phyloP scores from a whole-genome alignment of 2,329 filamentous ascomycete genomes.

The Bipolaris sorokiniana region DNA sequence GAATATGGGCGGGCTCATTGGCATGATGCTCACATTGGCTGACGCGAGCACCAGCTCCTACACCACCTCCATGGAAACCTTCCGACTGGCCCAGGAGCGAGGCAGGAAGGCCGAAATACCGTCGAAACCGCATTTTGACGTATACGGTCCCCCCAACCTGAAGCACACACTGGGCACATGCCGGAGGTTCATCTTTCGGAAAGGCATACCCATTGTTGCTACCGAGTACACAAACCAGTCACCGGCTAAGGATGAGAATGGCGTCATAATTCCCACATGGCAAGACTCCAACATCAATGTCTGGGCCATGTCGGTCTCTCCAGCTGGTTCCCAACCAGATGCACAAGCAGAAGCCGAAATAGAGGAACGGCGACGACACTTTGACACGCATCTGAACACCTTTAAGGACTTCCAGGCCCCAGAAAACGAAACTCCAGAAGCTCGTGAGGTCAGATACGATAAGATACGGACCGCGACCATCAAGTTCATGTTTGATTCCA shows the following conservation, averaged over 20 bases:
- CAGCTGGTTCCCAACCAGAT: constrained; percentile 20
- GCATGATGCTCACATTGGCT: constrained; percentile 82
- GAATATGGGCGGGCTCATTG: constrained; percentile 80
- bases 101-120: constrained; percentile 26
- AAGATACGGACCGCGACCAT: constrained; percentile 67
- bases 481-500: constrained; percentile 78
- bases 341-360: constrained; percentile 25
- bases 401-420: constrained; percentile 42
- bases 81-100: constrained; percentile 27
- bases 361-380: constrained; percentile 29
- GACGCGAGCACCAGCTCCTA: constrained; percentile 63
- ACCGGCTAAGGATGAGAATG: constrained; percentile 35
- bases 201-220: constrained; percentile 74
- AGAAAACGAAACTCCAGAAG: constrained; percentile 38
- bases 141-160: constrained; percentile 83
- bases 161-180: constrained; percentile 81
- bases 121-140: constrained; percentile 46
- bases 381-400: constrained; percentile 35
- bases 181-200: constrained; percentile 83
- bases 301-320: constrained; percentile 75
- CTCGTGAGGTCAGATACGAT: constrained; percentile 53
- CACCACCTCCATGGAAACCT: constrained; percentile 51
- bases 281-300: constrained; percentile 78
- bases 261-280: constrained; percentile 67
- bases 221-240: constrained; percentile 64